phyloP scores from a whole-genome alignment of 768 basidiomycete genomes.

The Mycena sanguinolenta region DNA sequence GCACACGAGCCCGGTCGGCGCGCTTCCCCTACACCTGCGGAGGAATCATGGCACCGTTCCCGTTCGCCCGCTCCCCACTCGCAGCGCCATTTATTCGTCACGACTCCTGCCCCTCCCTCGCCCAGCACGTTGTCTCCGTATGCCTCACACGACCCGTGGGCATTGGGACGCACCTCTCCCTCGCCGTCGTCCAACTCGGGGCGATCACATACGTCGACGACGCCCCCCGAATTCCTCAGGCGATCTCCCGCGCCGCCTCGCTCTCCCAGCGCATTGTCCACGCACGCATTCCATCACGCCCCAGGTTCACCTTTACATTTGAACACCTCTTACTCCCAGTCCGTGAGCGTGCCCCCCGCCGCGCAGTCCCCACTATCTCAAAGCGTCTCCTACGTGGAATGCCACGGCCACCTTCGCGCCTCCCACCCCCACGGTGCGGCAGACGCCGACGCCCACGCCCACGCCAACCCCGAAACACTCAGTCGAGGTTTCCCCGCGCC shows the following conservation, averaged over 20 bases:
- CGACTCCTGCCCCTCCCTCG: background rate
- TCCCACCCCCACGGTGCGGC: background rate
- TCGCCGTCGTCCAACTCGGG: too few relatives aligned
- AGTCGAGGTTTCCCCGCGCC: background rate
- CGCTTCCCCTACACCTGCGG: background rate
- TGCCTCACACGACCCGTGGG: too few relatives aligned
- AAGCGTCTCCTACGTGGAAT: slow-evolving; percentile 5
- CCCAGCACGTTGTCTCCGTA: background rate
- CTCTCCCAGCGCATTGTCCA: background rate
- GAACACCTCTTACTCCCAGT: background rate
- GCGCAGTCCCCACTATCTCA: slow-evolving; percentile 10
- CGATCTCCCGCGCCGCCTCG: too few relatives aligned
- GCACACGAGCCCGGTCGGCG: background rate
- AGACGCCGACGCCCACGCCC: too few relatives aligned
- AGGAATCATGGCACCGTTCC: background rate
- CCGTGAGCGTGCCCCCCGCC: background rate
- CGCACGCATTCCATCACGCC: background rate
- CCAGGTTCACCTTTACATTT: background rate
- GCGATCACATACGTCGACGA: too few relatives aligned
- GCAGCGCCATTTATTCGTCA: background rate
- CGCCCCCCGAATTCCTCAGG: too few relatives aligned
- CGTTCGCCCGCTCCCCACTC: background rate
- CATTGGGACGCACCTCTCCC: too few relatives aligned
- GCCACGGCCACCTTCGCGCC: background rate
- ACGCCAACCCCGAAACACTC: background rate